Base-by-base conservation (phyloP, 176 grass and related monocot genomes). In the Coix lacrymajobi region DNA sequence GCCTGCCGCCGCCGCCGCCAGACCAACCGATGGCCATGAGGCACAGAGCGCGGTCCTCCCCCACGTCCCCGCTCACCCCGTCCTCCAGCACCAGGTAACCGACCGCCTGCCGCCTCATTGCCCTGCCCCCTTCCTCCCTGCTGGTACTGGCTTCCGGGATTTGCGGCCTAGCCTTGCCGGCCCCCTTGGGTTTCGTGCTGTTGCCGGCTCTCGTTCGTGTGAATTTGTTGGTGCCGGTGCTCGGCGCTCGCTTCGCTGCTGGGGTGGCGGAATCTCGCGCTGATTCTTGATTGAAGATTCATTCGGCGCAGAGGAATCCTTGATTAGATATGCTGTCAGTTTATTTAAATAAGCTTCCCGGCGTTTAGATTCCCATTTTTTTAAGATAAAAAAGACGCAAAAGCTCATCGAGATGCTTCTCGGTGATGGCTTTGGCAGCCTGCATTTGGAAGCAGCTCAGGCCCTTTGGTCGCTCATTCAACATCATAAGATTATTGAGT, bases 31-130 rank as follows among this genome's bases (percentile, higher is more conserved):
- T 66, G 58, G 64, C 82, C 19, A 92, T 89, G 86, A 89, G 90
- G 75, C 86, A 92, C 83, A 63, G 90, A 76, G 48, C 75, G 41
- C 79, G 83, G 24, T 83, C 86, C 62, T 69, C 86, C 43, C 83
- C 90, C 4, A 89, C 70, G 33, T 77, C 87, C 71, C 87, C 82
- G 26, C 83, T 85, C 54, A 89, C 83, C 71, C 87, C 87, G 28
- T 89, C 83, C 29, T 71, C 78, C 34, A 81, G 64, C 71, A 65
- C 43, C 29, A 89, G 88, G 88, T 89, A 11, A 31, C 14, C 26
- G 1, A 38, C 22, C 51, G 45, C 28, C 11, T 7, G 16, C 68
- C 41, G 31, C 80, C 56, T 20, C 13, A 8, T 62, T 62, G 26
- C 12, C 13, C 6, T 52, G 29, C 13, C 17, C 29, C 58, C 37